These are phyloP conservation scores for Capniomyces stellatus DNA, from an alignment of 371 early-diverging fungal genomes.

Conservation along the genomic window DNA sequence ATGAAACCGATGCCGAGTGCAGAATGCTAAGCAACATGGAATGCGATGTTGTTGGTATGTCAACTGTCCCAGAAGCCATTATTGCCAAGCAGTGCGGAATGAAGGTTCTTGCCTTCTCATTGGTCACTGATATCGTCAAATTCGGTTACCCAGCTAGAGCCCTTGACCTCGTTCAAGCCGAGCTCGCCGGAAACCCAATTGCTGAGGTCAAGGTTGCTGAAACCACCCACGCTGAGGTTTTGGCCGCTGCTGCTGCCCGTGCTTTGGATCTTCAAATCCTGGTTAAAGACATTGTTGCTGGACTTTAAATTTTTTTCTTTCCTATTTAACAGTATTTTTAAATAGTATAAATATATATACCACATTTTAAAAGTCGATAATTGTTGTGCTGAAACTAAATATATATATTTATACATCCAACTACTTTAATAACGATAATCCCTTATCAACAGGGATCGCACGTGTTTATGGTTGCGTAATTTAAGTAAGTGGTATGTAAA, in stretches of 20 bases:
- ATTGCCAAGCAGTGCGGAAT: constrained; percentile 81
- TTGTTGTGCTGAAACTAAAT: too few relatives aligned
- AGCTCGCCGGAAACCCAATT: constrained; percentile 23
- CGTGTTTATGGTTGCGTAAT: too few relatives aligned
- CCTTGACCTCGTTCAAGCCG: constrained; percentile 28
- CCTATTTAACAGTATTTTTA: too few relatives aligned
- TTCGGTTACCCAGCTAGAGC: constrained; percentile 43
- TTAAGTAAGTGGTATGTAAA: too few relatives aligned
- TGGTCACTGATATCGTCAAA: constrained; percentile 74
- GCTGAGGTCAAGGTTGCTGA: constrained; percentile 31
- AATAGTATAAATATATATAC: too few relatives aligned
- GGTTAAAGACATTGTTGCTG: constrained; percentile 39
- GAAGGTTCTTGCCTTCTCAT: constrained; percentile 60
- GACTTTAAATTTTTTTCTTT: constrained; percentile 6
- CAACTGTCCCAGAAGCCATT: constrained; percentile 89
- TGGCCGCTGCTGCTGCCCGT: constrained; percentile 49
- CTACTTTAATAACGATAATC: too few relatives aligned
- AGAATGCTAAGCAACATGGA: constrained; percentile 51
- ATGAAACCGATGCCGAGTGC: constrained; percentile 80
- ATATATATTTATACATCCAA: too few relatives aligned
- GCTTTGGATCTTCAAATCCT: constrained; percentile 58
- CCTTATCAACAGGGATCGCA: too few relatives aligned
- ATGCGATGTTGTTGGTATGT: constrained; percentile 89
- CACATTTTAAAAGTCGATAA: too few relatives aligned
- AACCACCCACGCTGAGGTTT: constrained; percentile 79